phyloP scores from a whole-genome alignment of 2,329 filamentous ascomycete genomes.

The Dactylella cylindrospora region DNA sequence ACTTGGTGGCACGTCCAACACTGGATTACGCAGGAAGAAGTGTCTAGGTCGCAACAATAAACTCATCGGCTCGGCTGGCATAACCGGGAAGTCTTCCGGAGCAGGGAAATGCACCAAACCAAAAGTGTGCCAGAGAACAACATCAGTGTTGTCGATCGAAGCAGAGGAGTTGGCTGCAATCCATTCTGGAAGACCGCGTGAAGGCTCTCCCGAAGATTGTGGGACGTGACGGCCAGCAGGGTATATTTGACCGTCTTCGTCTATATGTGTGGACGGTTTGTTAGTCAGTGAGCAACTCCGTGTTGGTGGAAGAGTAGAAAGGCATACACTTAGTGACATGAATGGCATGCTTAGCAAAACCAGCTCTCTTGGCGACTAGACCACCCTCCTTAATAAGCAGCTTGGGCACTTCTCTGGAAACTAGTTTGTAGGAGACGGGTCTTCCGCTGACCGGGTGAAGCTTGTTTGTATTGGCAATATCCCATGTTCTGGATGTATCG shows the following conservation, averaged over 20 bases:
- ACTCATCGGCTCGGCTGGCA: slow-evolving; percentile 84
- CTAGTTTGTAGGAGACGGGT: slow-evolving; percentile 82
- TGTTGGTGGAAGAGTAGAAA: not conserved
- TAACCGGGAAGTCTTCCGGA: slow-evolving; percentile 88
- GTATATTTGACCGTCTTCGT: slow-evolving; percentile 78
- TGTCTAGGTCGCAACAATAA: slow-evolving; percentile 75
- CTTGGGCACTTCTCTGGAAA: slow-evolving; percentile 77
- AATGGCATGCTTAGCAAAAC: slow-evolving; percentile 81
- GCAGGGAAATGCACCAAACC: slow-evolving; percentile 85
- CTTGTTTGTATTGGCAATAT: slow-evolving; percentile 80
- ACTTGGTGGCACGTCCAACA: slow-evolving; percentile 75
- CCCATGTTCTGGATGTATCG: slow-evolving; percentile 78
- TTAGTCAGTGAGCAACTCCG: slow-evolving; percentile 32
- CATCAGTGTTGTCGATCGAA: slow-evolving; percentile 75
- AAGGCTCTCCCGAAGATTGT: slow-evolving; percentile 79
- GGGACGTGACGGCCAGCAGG: slow-evolving; percentile 85
- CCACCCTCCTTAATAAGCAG: slow-evolving; percentile 78
- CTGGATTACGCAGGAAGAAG: slow-evolving; percentile 79
- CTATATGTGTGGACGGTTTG: slow-evolving; percentile 53
- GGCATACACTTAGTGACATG: slow-evolving; percentile 82
- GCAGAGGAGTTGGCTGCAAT: slow-evolving; percentile 60
- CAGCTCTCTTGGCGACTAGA: slow-evolving; percentile 84
- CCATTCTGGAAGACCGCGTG: slow-evolving; percentile 72
- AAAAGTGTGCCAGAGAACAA: slow-evolving; percentile 93
- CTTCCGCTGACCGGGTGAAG: slow-evolving; percentile 85